These are phyloP conservation scores for Boletus albobrunnescens DNA, from an alignment of 1,284 basidiomycete species.

Conservation along the genomic window DNA sequence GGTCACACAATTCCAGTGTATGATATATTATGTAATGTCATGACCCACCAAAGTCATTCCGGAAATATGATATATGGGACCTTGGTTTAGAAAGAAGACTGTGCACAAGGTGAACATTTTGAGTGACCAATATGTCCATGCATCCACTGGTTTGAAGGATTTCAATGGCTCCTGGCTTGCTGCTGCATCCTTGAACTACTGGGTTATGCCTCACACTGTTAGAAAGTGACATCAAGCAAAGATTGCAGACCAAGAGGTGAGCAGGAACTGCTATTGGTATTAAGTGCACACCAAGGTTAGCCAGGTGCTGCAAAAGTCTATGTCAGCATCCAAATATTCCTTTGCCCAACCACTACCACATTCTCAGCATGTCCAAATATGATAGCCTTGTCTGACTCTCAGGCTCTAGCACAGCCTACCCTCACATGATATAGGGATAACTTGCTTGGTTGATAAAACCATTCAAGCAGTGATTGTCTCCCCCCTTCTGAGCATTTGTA, in stretches of 20 bases:
- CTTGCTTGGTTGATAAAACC: slow-evolving; percentile 54
- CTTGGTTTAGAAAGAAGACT: too few relatives aligned
- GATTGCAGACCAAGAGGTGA: neutral
- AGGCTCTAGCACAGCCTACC: slow-evolving; percentile 70
- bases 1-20: too few relatives aligned
- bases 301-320: slow-evolving; percentile 5
- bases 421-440: slow-evolving; percentile 72
- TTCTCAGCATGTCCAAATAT: slow-evolving; percentile 63
- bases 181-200: too few relatives aligned
- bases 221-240: too few relatives aligned
- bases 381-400: slow-evolving; percentile 61
- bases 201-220: too few relatives aligned
- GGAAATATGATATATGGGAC: too few relatives aligned
- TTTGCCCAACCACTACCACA: slow-evolving; percentile 48
- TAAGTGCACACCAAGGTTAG: neutral
- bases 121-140: too few relatives aligned
- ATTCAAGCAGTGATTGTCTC: slow-evolving; percentile 70
- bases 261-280: neutral
- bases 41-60: too few relatives aligned
- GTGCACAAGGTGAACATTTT: too few relatives aligned
- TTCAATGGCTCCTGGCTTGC: too few relatives aligned
- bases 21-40: too few relatives aligned
- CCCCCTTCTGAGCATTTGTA: slow-evolving; percentile 52
- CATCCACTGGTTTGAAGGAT: too few relatives aligned
- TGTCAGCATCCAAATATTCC: slow-evolving; percentile 42